phyloP scores from a whole-genome alignment of 2,329 filamentous ascomycete genomes.

The Aciculosporium take region DNA sequence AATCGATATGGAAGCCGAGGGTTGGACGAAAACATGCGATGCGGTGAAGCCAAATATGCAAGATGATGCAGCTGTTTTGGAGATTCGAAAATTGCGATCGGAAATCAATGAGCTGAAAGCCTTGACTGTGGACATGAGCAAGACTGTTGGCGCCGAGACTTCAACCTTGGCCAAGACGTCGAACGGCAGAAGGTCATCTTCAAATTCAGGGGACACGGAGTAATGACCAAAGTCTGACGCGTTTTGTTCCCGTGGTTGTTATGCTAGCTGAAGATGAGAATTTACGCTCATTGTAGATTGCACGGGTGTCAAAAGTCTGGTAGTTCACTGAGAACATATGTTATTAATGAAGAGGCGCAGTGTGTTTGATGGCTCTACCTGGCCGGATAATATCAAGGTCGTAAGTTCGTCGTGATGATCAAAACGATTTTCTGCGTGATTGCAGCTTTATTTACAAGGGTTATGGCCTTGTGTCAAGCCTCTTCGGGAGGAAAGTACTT shows the following conservation, averaged over 20 bases:
- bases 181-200: not conserved
- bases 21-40: conserved; percentile 71
- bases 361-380: not conserved
- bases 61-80: conserved; percentile 59
- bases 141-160: not conserved
- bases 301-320: not conserved
- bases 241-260: too few relatives aligned
- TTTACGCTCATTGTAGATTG: too few relatives aligned
- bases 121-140: conserved; percentile 24
- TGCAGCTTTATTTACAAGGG: not conserved
- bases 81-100: conserved; percentile 43
- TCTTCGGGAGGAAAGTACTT: conserved; percentile 14
- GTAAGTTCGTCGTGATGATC: not conserved
- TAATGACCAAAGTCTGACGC: too few relatives aligned
- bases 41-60: conserved; percentile 69
- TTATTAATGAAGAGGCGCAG: not conserved
- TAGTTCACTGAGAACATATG: not conserved
- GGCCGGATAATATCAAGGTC: not conserved
- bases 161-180: not conserved
- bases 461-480: not conserved
- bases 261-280: too few relatives aligned
- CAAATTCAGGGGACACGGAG: not conserved
- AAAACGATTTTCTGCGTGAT: not conserved
- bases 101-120: conserved; percentile 45
- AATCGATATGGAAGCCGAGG: conserved; percentile 67